Conservation (phyloP, 2,329 filamentous ascomycete genomes). For the Beauveria australis region DNA sequence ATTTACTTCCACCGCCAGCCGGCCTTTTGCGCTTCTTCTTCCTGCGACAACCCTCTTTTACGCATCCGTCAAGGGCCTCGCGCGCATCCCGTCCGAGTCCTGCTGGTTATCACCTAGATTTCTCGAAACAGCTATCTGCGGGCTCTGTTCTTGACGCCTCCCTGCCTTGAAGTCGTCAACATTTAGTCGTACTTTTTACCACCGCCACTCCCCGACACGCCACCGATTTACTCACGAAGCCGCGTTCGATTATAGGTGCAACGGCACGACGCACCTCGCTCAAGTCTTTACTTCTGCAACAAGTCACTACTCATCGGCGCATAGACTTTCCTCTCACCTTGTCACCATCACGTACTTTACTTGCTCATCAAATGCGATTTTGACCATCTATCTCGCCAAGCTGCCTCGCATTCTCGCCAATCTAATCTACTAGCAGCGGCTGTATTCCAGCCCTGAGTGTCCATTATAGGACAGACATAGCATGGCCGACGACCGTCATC, state of each 20-base stretch:
- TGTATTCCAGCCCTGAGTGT: constrained; percentile 11
- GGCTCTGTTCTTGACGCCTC: neutral
- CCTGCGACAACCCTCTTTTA: constrained; percentile 14
- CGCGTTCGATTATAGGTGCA: neutral
- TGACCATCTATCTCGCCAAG: constrained; percentile 11
- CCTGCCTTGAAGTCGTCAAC: neutral
- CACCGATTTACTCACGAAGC: neutral
- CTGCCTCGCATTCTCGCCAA: neutral
- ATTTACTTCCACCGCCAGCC: constrained; percentile 12
- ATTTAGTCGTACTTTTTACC: neutral
- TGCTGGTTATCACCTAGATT: neutral
- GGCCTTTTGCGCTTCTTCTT: constrained; percentile 9
- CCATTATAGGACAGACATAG: constrained; percentile 20
- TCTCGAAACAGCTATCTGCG: neutral
- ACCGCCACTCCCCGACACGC: constrained; percentile 1
- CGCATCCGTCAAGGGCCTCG: constrained; percentile 7
- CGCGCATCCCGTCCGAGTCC: constrained; percentile 1
- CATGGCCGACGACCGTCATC: constrained; percentile 32
- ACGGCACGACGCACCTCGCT: neutral
- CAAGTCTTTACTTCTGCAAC: neutral
- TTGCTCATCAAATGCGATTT: constrained; percentile 10
- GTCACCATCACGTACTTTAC: constrained; percentile 11
- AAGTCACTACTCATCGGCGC: neutral
- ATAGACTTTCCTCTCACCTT: constrained; percentile 14
- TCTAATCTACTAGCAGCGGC: constrained; percentile 18